Evolutionary conservation across 2,329 filamentous ascomycete genomes (phyloP).

Genomic region (Aureobasidium subglaciale): DNA sequence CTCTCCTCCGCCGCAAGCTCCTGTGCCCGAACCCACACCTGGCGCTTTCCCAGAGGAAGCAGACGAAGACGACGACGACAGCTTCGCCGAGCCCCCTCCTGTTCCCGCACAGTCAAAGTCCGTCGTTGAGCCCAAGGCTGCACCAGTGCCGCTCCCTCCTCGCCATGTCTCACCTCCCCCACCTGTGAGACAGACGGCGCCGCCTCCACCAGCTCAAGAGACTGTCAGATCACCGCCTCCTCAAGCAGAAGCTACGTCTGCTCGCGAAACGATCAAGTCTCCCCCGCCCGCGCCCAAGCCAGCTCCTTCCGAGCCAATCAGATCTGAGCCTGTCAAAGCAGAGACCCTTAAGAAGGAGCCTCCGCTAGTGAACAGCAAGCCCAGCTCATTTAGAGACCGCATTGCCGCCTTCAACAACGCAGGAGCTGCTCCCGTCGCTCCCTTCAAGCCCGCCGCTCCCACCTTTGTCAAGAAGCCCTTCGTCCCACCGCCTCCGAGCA

Average conservation of each 20-base stretch:
- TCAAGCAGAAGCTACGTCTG: neutral
- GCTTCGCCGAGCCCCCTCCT: conserved; percentile 20
- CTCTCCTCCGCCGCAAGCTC: conserved; percentile 22
- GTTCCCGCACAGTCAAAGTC: conserved; percentile 28
- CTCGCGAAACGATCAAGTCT: conserved; percentile 21
- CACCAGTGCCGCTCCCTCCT: conserved; percentile 28
- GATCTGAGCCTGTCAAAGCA: conserved; percentile 27
- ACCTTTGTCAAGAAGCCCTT: conserved; percentile 94
- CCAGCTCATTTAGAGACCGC: conserved; percentile 88
- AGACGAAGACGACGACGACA: conserved; percentile 26
- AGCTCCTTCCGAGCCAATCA: conserved; percentile 28
- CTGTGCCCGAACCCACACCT: conserved; percentile 27
- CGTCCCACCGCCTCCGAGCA: conserved; percentile 87
- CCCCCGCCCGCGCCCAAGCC: conserved; percentile 20
- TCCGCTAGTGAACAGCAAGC: conserved; percentile 60
- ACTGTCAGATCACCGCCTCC: neutral
- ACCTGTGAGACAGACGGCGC: neutral
- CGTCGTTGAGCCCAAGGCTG: conserved; percentile 24
- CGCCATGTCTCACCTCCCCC: conserved; percentile 1
- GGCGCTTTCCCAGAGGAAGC: conserved; percentile 25
- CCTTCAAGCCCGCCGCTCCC: conserved; percentile 71
- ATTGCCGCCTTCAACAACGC: conserved; percentile 96
- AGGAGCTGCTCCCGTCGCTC: conserved; percentile 75
- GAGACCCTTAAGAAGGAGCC: conserved; percentile 51
- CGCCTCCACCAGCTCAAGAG: conserved; percentile 1